Conservation (phyloP, 2,329 filamentous ascomycete species). For the Aureobasidium sp. region DNA sequence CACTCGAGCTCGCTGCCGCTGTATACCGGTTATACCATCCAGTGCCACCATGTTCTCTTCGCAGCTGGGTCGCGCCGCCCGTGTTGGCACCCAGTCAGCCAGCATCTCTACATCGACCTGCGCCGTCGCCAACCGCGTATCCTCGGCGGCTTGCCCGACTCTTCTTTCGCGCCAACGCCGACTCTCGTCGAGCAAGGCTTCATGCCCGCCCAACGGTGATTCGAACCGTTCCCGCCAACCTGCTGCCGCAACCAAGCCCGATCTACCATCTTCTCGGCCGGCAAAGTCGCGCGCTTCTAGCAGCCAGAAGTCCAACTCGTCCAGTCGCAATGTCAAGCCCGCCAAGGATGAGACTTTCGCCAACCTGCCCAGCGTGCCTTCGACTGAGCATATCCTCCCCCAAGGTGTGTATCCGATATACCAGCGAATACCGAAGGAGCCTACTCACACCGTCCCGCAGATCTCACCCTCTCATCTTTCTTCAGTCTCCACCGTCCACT, state of each 20-base stretch:
- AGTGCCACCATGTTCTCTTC: conserved; percentile 13
- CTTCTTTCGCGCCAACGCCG: conserved; percentile 40
- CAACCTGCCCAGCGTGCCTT: conserved; percentile 65
- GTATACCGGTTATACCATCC: neutral
- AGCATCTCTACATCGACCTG: conserved; percentile 1
- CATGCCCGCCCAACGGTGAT: conserved; percentile 35
- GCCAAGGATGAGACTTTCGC: conserved; percentile 40
- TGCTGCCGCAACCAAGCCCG: conserved; percentile 21
- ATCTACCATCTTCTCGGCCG: neutral
- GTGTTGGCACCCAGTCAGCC: neutral
- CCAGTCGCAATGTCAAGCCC: conserved; percentile 17
- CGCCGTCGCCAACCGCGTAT: conserved; percentile 25
- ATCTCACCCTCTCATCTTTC: conserved; percentile 81
- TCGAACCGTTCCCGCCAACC: conserved; percentile 16
- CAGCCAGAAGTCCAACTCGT: conserved; percentile 16
- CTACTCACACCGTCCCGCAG: conserved; percentile 40
- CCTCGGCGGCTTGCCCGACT: conserved; percentile 21
- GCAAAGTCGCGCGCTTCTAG: neutral
- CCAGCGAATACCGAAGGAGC: too few relatives aligned
- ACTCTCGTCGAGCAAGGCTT: conserved; percentile 43
- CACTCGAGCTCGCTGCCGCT: neutral
- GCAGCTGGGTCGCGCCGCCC: conserved; percentile 10
- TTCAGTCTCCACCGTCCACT: conserved; percentile 95
- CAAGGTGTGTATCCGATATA: conserved; percentile 13
- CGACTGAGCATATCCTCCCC: conserved; percentile 60